phyloP scores from a whole-genome alignment of 78 protist genomes.

The Acrasis kona region DNA sequence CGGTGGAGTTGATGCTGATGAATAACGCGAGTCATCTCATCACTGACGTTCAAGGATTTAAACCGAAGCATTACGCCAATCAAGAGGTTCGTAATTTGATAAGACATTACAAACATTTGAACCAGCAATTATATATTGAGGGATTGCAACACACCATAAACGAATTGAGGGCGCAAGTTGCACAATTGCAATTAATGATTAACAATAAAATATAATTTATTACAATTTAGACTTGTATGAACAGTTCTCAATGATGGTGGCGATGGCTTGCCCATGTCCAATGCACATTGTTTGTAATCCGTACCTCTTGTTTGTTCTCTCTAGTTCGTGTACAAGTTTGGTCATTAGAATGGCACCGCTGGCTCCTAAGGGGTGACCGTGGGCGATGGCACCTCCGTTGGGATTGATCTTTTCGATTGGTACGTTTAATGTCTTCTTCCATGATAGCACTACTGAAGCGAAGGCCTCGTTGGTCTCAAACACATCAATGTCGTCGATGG shows the following conservation, averaged over 20 bases:
- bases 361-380: constrained; percentile 55
- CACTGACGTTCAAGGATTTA: background rate
- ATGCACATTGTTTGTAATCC: constrained; percentile 74
- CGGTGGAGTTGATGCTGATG: background rate
- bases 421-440: constrained; percentile 11
- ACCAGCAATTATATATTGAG: background rate
- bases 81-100: background rate
- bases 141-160: background rate
- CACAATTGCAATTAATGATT: no score
- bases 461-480: constrained; percentile 46
- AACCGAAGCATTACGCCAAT: background rate
- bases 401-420: constrained; percentile 9
- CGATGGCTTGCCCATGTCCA: constrained; percentile 66
- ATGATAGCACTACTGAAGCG: constrained; percentile 37
- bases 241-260: constrained; percentile 53
- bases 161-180: background rate
- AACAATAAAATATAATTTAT: no score
- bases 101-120: background rate
- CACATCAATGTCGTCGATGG: constrained; percentile 35
- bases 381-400: constrained; percentile 44
- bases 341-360: constrained; percentile 56
- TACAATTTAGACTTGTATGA: background rate
- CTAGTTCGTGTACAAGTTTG: constrained; percentile 58
- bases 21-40: background rate
- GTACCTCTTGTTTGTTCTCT: constrained; percentile 43